Base-by-base conservation (phyloP, 2,329 filamentous ascomycete species). In the Blastomyces emzantsi region DNA sequence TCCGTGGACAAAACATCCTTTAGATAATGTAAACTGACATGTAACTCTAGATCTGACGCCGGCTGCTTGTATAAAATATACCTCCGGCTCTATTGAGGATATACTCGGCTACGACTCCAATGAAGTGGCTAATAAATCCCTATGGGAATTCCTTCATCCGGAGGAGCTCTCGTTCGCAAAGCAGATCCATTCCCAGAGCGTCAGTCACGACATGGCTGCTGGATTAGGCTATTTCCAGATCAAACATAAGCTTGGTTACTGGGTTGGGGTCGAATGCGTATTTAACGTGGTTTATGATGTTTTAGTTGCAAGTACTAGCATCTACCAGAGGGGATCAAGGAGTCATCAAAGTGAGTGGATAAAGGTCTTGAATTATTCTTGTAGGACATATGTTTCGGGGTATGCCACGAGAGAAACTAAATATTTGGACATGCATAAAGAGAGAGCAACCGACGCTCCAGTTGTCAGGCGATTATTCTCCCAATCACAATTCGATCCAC, bases 261-360 rank as follows among this genome's bases (percentile, higher is more conserved):
- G 88, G 86, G 79, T 93, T 49, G 86, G 85, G 66, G 94, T 90
- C 76, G 91, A 96, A 76, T 94, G 90, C 75, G 92, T 90, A 74
- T 96, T 95, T 73, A 94, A 90, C 5, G 82, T 95, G 52, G 91
- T 95, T 54, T 89, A 95, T 74, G 88, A 95, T 81, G 90, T 94
- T 28, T 80, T 96, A 75, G 90, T 95, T 59, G 90, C 90, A 51
- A 92, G 89, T 72, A 93, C 87, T 15, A 92, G 88, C 71, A 83
- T 94, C 66, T 95, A 94, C 73, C 81, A 82, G 61, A 80, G 82
- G 62, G 86, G 87, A 30, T 81, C 82, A 66, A 88, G 85, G 71
- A 92, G 88, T 70, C 83, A 90, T 70, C 83, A 90, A 71, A 87
- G 90, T 94, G 81, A 76, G 89, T 49, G 28, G 33, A 30, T n/a